Conservation (phyloP, 2,329 filamentous ascomycete genomes). For the Claviceps lovelessii region DNA sequence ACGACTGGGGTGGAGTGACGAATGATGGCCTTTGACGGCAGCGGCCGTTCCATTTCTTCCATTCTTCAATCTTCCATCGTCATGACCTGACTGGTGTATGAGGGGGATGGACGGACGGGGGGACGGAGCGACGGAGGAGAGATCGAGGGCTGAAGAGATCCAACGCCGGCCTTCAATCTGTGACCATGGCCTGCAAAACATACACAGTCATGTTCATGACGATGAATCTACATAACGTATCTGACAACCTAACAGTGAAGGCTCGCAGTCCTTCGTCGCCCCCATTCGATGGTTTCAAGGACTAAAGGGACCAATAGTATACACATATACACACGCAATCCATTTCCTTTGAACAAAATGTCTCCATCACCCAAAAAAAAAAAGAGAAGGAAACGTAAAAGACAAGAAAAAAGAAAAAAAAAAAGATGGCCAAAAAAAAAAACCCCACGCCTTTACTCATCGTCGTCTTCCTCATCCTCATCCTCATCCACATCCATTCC, state of each 20-base stretch:
- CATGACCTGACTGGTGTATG: no score
- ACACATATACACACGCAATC: neutral
- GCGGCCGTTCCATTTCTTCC: neutral
- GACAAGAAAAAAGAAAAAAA: neutral
- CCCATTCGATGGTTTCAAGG: no score
- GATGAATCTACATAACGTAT: neutral
- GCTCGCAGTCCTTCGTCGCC: no score
- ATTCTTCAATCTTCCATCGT: neutral
- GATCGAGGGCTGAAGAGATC: no score
- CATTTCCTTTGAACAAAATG: neutral
- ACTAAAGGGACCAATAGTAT: no score
- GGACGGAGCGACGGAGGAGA: no score
- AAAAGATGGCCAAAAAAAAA: neutral
- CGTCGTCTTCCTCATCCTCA: conserved; percentile 37
- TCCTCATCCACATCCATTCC: conserved; percentile 91
- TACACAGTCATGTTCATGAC: neutral
- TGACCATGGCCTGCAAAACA: no score
- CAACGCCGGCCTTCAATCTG: no score
- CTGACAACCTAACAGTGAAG: neutral
- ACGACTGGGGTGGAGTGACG: neutral
- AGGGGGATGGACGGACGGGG: no score
- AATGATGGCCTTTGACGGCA: neutral
- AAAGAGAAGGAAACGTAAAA: no score
- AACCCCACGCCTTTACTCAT: conserved; percentile 24
- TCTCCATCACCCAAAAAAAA: neutral